Base-by-base conservation (phyloP, 768 basidiomycete genomes). In the Russula brevipes region DNA sequence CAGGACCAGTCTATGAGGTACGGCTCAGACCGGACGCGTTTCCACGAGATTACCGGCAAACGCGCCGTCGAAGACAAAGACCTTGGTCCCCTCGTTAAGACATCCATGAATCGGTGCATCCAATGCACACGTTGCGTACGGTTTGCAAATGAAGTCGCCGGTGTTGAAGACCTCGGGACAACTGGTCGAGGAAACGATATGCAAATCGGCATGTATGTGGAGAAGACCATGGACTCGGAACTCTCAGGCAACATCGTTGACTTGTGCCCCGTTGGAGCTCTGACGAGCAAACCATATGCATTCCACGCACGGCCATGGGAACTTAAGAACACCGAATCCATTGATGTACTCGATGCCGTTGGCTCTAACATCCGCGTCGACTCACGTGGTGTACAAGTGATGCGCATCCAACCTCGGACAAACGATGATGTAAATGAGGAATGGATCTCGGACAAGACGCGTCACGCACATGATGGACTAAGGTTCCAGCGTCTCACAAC, bases 1-100 rank as follows among this genome's bases (percentile, higher is more conserved):
- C 96, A 98, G 79, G 96, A 98, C 77, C 96, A 98, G 75, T 96
- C 96, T 14, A 98, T 98, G 94, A 89, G 96, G 58, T 99, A 98
- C 72, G 97, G 97, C 46, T 90, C 95, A 7, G 97, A 99, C 78
- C 89, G 97, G 64, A 89, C 93, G 0, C 88, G 97, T 49, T 98
- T 98, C 85, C 97, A 98, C 78, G 97, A 99, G 77, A 92, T 98
- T 54, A 85, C 92, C 2, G 97, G 97, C 69, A 98, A 98, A 76
- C 93, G 97, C 59, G 97, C 97, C 0, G 91, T 96, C 17, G 96
- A 98, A 77, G 89, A 99, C 82, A 99, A 99, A 79, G 89, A 98
- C 73, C 82, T 99, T 33, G 97, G 97, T 1, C 97, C 97, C 7
- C 84, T 99, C 50, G 94, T 99, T 73, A 98, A 98, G 81, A 98